phyloP scores from a whole-genome alignment of 2,329 filamentous ascomycete species.

The Ophiocordyceps robertsii region DNA sequence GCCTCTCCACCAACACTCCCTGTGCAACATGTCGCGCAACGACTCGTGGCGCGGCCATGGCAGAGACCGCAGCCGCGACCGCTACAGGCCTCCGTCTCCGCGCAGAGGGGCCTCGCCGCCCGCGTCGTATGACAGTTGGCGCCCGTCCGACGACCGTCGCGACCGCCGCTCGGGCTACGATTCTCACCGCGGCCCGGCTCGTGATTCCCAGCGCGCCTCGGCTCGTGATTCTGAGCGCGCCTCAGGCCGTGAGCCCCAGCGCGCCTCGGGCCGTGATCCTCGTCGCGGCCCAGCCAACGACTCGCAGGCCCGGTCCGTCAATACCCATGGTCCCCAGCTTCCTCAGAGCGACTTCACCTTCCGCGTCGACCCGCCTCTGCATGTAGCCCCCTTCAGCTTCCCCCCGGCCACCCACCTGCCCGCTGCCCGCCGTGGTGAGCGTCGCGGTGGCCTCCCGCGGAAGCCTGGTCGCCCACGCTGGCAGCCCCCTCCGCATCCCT shows the following conservation, averaged over 20 bases:
- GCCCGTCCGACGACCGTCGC: slow-evolving; percentile 11
- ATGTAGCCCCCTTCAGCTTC: slow-evolving; percentile 22
- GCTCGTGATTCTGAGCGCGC: too few species aligned
- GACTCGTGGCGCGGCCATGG: slow-evolving; percentile 1
- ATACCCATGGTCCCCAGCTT: slow-evolving; percentile 16
- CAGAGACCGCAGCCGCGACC: neutral
- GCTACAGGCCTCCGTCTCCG: slow-evolving; percentile 3
- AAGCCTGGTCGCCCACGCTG: slow-evolving; percentile 16
- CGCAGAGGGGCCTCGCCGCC: neutral
- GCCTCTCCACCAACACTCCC: neutral
- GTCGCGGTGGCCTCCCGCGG: slow-evolving; percentile 11
- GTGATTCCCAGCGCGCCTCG: too few species aligned
- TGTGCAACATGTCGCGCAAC: slow-evolving; percentile 3
- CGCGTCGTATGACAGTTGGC: slow-evolving; percentile 12
- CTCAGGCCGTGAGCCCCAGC: neutral
- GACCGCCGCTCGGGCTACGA: slow-evolving; percentile 6
- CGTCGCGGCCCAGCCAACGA: too few species aligned
- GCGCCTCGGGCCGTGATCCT: too few species aligned
- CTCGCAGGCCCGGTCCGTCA: too few species aligned
- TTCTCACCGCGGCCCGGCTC: slow-evolving; percentile 3
- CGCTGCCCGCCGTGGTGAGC: slow-evolving; percentile 7
- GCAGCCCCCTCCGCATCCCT: slow-evolving; percentile 25
- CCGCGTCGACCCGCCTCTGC: slow-evolving; percentile 35
- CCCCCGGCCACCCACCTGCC: slow-evolving; percentile 7
- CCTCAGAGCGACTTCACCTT: slow-evolving; percentile 43